Base-by-base conservation (phyloP, 1,139 yeast genomes). In the Meyerozyma smithsonii region DNA sequence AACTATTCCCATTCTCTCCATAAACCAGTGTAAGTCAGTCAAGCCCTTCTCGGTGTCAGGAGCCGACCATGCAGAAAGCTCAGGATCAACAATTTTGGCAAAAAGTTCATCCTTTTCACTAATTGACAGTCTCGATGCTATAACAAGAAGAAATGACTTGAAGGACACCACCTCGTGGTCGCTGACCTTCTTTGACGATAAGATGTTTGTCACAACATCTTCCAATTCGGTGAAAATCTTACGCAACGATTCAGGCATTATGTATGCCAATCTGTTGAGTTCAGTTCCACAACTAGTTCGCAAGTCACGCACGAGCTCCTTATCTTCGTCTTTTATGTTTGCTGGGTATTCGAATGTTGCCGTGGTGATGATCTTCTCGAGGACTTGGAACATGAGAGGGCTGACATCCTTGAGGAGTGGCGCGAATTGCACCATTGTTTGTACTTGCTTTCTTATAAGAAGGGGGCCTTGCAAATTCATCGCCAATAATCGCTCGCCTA, bases 1-100 rank as follows among this genome's bases (percentile, higher is more conserved):
- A 3, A 89, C 97, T 39, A 94, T 87, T 3, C 98, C 98, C 42
- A 94, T 75, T 52, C 97, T 76, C 61, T 90, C 97, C 97, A 92
- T 90, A 52, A 94, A 94, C 97, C 97, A 90, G 48, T 88, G 96
- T 39, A 94, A 69, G 54, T 92, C 95, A 59, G 82, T 71, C 30
- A 92, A 66, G 0, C 97, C 97, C 53, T 87, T 87, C 50, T 88
- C 89, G 0, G 97, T 90, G 14, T 80, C 83, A 12, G 92, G 92
- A 38, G 90, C 88, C 1, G 92, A 82, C 99, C 99, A 94, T 0
- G 96, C 94, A 26, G 77, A 66, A 37, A 94, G 66, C 51, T 92
- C 97, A 0, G 96, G 96, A 56, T 90, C 97, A 3, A 92, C 98
- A 43, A 94, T 85, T 39, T 79, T 77, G 12, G 89, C 76, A 60